Percentiles rank a stretch among this genome's conserved stretches.
phyloP scores from a whole-genome alignment of 345 rosid species.

The Crucihimalaya himalaica region DNA sequence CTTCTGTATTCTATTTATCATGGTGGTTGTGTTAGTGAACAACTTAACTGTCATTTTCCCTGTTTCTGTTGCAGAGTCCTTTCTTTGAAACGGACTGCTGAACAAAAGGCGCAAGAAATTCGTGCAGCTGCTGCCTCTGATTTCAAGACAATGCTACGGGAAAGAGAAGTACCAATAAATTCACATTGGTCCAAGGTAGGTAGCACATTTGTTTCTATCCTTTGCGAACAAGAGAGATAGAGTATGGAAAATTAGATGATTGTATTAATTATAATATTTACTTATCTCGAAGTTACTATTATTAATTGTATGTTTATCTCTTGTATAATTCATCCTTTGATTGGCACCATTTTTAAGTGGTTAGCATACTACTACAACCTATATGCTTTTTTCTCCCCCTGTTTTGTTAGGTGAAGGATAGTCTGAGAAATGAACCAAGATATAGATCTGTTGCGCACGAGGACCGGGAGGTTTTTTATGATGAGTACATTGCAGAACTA shows the following conservation, averaged over 20 bases:
- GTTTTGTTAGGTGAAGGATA: conserved; percentile 73
- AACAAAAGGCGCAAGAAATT: conserved; percentile 72
- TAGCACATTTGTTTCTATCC: conserved; percentile 18
- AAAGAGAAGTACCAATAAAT: conserved; percentile 63
- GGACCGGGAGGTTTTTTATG: conserved; percentile 78
- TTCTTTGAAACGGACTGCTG: conserved; percentile 71
- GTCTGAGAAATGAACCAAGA: conserved; percentile 81
- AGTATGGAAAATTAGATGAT: neutral
- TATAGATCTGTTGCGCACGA: conserved; percentile 75
- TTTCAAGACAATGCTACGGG: conserved; percentile 83
- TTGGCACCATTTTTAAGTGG: neutral
- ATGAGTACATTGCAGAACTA: conserved; percentile 74
- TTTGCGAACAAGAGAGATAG: conserved; percentile 8
- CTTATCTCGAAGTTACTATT: neutral
- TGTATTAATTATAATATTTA: neutral
- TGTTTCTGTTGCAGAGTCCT: conserved; percentile 58
- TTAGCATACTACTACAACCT: conserved; percentile 8
- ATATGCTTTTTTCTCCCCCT: conserved; percentile 20
- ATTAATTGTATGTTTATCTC: neutral
- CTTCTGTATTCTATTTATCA: neutral
- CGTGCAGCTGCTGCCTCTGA: conserved; percentile 68
- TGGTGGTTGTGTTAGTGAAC: neutral
- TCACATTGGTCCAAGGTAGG: conserved; percentile 94
- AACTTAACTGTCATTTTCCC: neutral
- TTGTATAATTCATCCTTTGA: neutral